A percentile compares a stretch with the other conserved stretches of the same genome.
phyloP scores from a whole-genome alignment of 768 basidiomycete genomes.

The Gloeophyllum trabeum region DNA sequence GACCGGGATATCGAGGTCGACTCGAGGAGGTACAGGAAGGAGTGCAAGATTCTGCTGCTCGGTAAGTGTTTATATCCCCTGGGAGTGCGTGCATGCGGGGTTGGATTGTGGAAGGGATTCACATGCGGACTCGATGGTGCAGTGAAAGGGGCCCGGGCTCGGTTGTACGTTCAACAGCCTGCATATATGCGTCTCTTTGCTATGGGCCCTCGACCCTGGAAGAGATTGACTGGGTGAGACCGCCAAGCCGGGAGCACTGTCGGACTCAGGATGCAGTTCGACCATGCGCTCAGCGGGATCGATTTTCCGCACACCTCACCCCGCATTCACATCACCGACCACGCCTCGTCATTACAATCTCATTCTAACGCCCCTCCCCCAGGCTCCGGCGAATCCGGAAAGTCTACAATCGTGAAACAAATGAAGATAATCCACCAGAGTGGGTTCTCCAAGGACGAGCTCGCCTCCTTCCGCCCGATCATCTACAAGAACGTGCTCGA shows the following conservation, averaged over 20 bases:
- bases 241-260: background rate
- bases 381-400: conserved; percentile 95
- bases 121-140: background rate
- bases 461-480: conserved; percentile 62
- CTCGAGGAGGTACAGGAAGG: conserved; percentile 65
- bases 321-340: background rate
- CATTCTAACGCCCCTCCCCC: background rate
- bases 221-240: too few relatives aligned
- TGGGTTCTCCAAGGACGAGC: conserved; percentile 74
- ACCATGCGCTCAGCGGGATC: background rate
- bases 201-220: too few relatives aligned
- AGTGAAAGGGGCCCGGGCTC: too few relatives aligned
- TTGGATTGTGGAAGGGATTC: background rate
- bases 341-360: background rate
- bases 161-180: background rate
- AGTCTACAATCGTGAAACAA: conserved; percentile 94
- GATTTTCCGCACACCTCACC: background rate
- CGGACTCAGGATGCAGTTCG: background rate
- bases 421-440: conserved; percentile 98
- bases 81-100: background rate
- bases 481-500: conserved; percentile 86
- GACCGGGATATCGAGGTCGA: conserved; percentile 85
- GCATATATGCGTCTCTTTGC: too few relatives aligned
- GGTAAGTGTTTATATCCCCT: conserved; percentile 38
- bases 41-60: conserved; percentile 89